phyloP scores from a whole-genome alignment of 371 early-diverging fungal species.

The Mucor lusitanicus region DNA sequence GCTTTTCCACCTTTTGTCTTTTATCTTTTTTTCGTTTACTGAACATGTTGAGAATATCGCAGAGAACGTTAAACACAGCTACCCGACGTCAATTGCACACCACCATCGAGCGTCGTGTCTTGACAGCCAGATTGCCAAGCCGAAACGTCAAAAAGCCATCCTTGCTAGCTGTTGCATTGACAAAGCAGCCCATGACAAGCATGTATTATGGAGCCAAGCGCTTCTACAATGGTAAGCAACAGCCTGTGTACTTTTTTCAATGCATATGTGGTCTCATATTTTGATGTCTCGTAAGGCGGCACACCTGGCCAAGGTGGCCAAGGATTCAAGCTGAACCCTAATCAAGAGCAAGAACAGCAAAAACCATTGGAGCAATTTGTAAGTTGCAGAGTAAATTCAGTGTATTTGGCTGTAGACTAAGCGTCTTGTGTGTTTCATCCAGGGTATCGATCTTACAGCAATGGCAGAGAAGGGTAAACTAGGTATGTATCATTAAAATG shows the following conservation, averaged over 20 bases:
- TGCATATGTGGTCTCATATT: not conserved
- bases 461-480: constrained; percentile 67
- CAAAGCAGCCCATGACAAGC: not conserved
- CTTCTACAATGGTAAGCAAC: constrained; percentile 15
- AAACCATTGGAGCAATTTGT: constrained; percentile 48
- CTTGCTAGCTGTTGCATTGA: not conserved
- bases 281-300: not conserved
- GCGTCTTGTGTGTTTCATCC: not conserved
- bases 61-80: not conserved
- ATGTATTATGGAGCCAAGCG: constrained; percentile 5
- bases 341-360: constrained; percentile 41
- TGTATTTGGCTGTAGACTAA: not conserved
- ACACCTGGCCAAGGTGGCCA: constrained; percentile 19
- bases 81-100: not conserved
- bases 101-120: not conserved
- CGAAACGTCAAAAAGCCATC: not conserved
- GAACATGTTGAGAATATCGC: constrained; percentile 1
- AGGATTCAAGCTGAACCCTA: constrained; percentile 43
- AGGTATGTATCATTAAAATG: constrained; percentile 49
- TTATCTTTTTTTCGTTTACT: not conserved
- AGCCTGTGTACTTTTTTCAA: not conserved
- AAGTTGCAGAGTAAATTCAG: not conserved
- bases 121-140: not conserved
- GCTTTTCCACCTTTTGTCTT: not conserved
- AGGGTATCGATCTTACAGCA: constrained; percentile 75